Conservation (phyloP, 164 flowering plant genomes). For the Magnolia kwangsiensis region DNA sequence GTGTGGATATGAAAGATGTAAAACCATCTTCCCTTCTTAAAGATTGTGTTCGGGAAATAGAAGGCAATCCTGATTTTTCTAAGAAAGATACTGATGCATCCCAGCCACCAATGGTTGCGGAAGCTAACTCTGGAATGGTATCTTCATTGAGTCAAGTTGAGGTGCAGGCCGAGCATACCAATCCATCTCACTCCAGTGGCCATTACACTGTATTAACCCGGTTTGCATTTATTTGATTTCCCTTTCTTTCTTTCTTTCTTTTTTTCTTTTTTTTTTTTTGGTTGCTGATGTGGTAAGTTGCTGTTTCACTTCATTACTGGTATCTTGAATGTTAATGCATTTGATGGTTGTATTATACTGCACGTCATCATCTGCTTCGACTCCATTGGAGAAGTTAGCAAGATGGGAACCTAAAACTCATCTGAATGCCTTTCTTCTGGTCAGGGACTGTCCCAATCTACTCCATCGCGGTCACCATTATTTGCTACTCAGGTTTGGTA, state of each 20-base stretch:
- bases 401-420: constrained; percentile 58
- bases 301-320: too few relatives aligned
- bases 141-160: constrained; percentile 67
- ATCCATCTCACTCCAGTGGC: constrained; percentile 52
- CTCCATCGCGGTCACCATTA: constrained; percentile 58
- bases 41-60: constrained; percentile 73
- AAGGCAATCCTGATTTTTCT: constrained; percentile 98
- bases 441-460: constrained; percentile 60
- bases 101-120: constrained; percentile 61
- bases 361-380: constrained; percentile 62
- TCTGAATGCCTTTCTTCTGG: constrained; percentile 79
- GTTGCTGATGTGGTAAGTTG: too few relatives aligned
- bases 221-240: constrained; percentile 29
- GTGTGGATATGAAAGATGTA: constrained; percentile 84
- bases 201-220: constrained; percentile 62
- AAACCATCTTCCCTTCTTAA: constrained; percentile 78
- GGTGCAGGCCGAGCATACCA: constrained; percentile 62
- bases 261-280: too few relatives aligned
- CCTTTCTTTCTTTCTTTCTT: not conserved
- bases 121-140: constrained; percentile 54
- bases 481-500: constrained; percentile 58
- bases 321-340: not conserved
- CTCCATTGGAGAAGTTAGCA: constrained; percentile 70
- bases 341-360: constrained; percentile 47
- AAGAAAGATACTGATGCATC: constrained; percentile 73